A percentile compares a stretch with the other conserved stretches of the same genome.
These are phyloP conservation scores for Beauveria bassiana DNA, from an alignment of 2,329 filamentous ascomycete genomes.

Conservation along the genomic window DNA sequence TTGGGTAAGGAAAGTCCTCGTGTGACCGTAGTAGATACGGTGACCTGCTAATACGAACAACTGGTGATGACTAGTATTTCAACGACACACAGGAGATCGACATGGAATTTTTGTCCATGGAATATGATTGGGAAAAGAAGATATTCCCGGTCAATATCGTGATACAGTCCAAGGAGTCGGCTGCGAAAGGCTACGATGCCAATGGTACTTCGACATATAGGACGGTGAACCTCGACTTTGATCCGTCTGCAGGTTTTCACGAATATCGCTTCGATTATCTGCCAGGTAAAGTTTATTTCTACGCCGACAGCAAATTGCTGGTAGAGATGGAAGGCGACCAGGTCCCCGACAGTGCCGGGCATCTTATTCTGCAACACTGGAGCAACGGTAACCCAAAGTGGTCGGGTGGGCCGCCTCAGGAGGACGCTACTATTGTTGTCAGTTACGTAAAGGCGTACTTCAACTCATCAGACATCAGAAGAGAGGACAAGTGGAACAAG, in stretches of 20 bases:
- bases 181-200: conserved; percentile 54
- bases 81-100: conserved; percentile 77
- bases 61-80: conserved; percentile 47
- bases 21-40: not conserved
- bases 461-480: conserved; percentile 51
- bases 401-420: conserved; percentile 60
- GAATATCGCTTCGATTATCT: conserved; percentile 76
- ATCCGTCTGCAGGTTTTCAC: conserved; percentile 58
- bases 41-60: conserved; percentile 11
- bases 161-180: conserved; percentile 59
- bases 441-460: conserved; percentile 73
- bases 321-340: conserved; percentile 47
- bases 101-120: conserved; percentile 66
- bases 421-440: conserved; percentile 56
- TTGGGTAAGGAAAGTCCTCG: conserved; percentile 45
- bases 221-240: conserved; percentile 53
- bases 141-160: conserved; percentile 63
- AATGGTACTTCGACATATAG: conserved; percentile 50
- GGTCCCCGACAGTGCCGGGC: conserved; percentile 54
- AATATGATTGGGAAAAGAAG: conserved; percentile 45
- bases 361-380: conserved; percentile 68
- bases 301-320: conserved; percentile 54
- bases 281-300: conserved; percentile 56
- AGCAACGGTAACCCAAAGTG: conserved; percentile 66
- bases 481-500: conserved; percentile 30